Base-by-base conservation (phyloP, 306 rosid genomes). In the Cercis canadensis region DNA sequence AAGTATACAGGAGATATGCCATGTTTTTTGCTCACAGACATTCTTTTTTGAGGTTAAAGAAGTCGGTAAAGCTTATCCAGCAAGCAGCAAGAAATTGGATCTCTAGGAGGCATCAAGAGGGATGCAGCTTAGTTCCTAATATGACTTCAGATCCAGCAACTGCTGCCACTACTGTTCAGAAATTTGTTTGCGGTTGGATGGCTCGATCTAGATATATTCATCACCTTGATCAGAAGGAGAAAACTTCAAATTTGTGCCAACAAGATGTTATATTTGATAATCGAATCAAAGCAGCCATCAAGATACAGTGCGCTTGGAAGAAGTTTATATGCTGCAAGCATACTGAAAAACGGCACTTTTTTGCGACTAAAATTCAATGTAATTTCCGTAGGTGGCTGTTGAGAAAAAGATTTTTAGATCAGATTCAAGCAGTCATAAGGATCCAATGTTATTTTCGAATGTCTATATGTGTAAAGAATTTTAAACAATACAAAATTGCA, bases 361-460 rank as follows among this genome's bases (percentile, higher is more conserved):
- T 74, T 57, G 98, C 96, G 2, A 77, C 67, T 29, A 84, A 83
- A 82, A 83, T 92, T 69, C 97, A 90, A 76, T 57, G 85, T 59
- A 74, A 77, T 49, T 78, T 85, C 72, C 93, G 83, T 45, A 62
- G 84, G 39, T 81, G 92, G 93, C 65, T 86, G 19, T 57, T 56
- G 76, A 88, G 96, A 69, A 92, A 79, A 83, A 75, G 66, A 55
- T 85, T 69, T 77, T 65, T 70, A 47, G 75, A 68, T 72, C 86
- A 77, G 51, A 81, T 78, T 87, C 78, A 55, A 71, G 97, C 97
- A 49, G 40, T 56, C 44, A 56, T 87, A 65, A 82, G 70, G 78
- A 82, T 92, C 68, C 97, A 92, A 81, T 78, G 83, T 69, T 45
- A 62, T 74, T 80, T 85, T 58, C 87, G 97, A 77, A 85, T 78